Base-by-base conservation (phyloP, 192 early-diverging fungal species). In the Phycomyces nitens region DNA sequence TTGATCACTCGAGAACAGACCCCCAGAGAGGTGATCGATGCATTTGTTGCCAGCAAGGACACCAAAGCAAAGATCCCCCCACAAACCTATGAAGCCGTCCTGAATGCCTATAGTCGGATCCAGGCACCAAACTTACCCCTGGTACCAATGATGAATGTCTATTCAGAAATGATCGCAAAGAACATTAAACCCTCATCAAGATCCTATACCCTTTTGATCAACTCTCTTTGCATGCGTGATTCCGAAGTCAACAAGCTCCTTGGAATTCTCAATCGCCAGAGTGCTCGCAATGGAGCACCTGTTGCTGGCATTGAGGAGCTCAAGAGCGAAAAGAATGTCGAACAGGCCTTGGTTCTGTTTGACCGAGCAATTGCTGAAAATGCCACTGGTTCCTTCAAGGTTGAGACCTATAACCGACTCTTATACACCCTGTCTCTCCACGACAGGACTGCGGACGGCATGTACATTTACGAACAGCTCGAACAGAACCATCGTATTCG, bases 331-430 rank as follows among this genome's bases (percentile, higher is more conserved):
- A 60, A 68, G 14, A 76, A 76, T 26, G 56, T 76, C 8, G 60
- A 64, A 41, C 60, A 64, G 21, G 74, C 74, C 27, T 22, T 76
- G 39, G 65, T 69, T 21, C n/a, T 76, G 5, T 76, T 76, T 53
- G 55, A 59, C 3, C 20, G 56, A 7, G 74, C 74, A 2, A 65
- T 76, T 16, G 54, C 54, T n/a, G 64, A 62, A 12, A 53, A 62
- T 8, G 50, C 43, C 11, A 62, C 65, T 12, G 65, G 64, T 23
- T 58, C 51, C 39, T 71, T 76, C 29, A 65, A 71, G 15, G 15
- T 56, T 14, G 74, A 70, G 0, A 41, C 71, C 18, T 76, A 70
- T 57, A 76, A 76, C 53, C 41, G 58, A 1, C 34, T 76, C 1
- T 53, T 76, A 1, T 56, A 57, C 41, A 49, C 47, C 16, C 42